These are phyloP conservation scores for Crassisporium funariophilum DNA, from an alignment of 768 basidiomycete genomes.

Conservation along the genomic window DNA sequence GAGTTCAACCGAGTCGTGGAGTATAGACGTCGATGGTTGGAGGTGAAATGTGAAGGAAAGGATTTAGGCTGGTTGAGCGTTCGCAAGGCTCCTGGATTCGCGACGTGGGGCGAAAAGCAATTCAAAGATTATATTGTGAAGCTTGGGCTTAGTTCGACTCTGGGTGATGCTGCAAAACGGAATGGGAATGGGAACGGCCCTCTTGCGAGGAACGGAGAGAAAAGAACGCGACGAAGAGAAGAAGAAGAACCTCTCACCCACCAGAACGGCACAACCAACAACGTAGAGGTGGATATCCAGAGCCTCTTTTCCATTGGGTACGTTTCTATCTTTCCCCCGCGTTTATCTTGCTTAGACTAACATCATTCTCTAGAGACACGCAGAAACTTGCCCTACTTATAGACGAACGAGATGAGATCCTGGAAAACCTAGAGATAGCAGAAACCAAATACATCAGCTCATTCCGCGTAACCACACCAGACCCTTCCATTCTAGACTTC, in stretches of 20 bases:
- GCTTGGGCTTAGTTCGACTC: constrained; percentile 62
- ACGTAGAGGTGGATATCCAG: constrained; percentile 64
- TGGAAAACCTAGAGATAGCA: constrained; percentile 81
- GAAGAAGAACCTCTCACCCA: constrained; percentile 44
- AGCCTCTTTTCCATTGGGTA: constrained; percentile 78
- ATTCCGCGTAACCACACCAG: constrained; percentile 72
- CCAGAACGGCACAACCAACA: constrained; percentile 40
- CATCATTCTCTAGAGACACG: constrained; percentile 55
- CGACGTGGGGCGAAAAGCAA: constrained; percentile 71
- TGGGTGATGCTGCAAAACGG: constrained; percentile 38
- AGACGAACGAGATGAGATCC: constrained; percentile 71
- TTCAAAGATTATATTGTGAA: constrained; percentile 71
- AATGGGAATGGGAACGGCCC: constrained; percentile 24
- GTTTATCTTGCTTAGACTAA: constrained; percentile 4
- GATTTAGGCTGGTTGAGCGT: constrained; percentile 80
- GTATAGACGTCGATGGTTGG: constrained; percentile 61
- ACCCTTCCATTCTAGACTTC: constrained; percentile 68
- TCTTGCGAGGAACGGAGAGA: constrained; percentile 31
- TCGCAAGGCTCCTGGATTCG: constrained; percentile 62
- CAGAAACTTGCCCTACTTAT: constrained; percentile 67
- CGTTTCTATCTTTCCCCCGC: constrained; percentile 18
- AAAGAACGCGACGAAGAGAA: constrained; percentile 33
- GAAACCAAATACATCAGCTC: constrained; percentile 79
- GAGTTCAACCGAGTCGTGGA: constrained; percentile 62
- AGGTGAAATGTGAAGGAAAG: constrained; percentile 62